Evolutionary conservation across 371 early-diverging fungal genomes (phyloP), one percentile per base, ranked within the genome.

Genomic region (Mucor sp.): DNA sequence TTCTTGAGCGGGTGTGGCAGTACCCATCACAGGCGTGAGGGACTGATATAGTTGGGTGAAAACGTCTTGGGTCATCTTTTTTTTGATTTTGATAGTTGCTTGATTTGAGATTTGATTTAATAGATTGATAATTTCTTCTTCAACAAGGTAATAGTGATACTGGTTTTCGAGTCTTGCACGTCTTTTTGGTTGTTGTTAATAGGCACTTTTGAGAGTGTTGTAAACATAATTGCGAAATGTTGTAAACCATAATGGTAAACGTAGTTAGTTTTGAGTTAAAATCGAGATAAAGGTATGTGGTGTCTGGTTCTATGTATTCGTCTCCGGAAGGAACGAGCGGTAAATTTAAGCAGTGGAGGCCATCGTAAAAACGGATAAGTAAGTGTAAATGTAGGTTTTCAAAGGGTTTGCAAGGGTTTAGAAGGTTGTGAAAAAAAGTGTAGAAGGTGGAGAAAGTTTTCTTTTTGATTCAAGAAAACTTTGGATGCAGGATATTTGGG

Each of bases 1-100:
- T 61, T 63, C 62, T 47, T 61, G 65, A 43, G 58, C 48, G 8
- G 69, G 64, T 25, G 58, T 33, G 4, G 69, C 43, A n/a, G 62
- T 61, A 43, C 48, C 59, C 60, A 60, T 63, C 5, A 57, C 57
- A 23, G 74, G 70, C 33, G 65, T 70, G 39, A 76, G 65, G 27
- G 73, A 65, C 68, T 76, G 73, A 56, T 70, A 76, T 33, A 76
- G 70, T 70, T 76, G 76, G 67, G 70, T 60, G 62, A 76, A 76
- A 43, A 70, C 73, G 70, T 69, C 68, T 63, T 72, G 68, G 33
- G 68, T 58, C 70, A 65, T 73, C 66, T 65, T 68, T 63, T 65
- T 71, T 55, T 48, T 32, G 19, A 47, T 60, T 60, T 12, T 35
- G 15, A n/a, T 55, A 28, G 32, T 17, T 30, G 23, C 25, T 62